Conservation (phyloP, 495 filamentous ascomycete species). For the Articulospora tetracladia region DNA sequence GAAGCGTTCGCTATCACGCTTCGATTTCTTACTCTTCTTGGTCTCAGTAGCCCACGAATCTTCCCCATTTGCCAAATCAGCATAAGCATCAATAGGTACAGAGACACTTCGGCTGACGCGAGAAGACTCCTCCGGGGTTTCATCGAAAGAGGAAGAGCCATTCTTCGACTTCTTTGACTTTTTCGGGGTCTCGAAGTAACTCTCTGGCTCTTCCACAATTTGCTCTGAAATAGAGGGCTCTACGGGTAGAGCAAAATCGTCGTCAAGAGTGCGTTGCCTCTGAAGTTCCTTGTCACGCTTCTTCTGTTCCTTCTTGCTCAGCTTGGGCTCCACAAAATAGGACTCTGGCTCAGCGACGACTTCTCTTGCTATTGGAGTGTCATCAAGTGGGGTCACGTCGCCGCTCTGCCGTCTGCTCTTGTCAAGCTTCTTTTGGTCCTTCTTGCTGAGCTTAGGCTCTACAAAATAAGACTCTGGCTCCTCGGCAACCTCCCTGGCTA, state of each 20-base stretch:
- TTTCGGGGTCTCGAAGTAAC: conserved; percentile 22
- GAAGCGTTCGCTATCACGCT: conserved; percentile 27
- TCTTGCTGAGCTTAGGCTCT: conserved; percentile 29
- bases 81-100: conserved; percentile 31
- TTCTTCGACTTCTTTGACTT: conserved; percentile 26
- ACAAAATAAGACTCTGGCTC: conserved; percentile 36
- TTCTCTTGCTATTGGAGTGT: neutral
- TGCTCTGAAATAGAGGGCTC: conserved; percentile 13
- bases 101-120: conserved; percentile 14
- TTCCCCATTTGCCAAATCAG: conserved; percentile 23
- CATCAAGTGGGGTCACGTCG: conserved; percentile 8
- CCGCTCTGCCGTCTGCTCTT: conserved; percentile 26
- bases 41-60: conserved; percentile 20
- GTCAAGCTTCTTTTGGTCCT: conserved; percentile 34
- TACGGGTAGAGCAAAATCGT: conserved; percentile 14
- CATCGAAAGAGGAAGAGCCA: conserved; percentile 15
- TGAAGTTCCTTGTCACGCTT: conserved; percentile 31
- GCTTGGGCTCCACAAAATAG: conserved; percentile 29
- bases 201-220: conserved; percentile 22
- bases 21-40: conserved; percentile 26
- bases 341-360: conserved; percentile 34
- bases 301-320: conserved; percentile 35
- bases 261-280: conserved; percentile 18
- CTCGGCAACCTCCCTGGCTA: conserved; percentile 21
- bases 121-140: conserved; percentile 13